These are phyloP conservation scores for Phytophthora quininea DNA, from an alignment of 352 stramenopile species.

Conservation along the genomic window DNA sequence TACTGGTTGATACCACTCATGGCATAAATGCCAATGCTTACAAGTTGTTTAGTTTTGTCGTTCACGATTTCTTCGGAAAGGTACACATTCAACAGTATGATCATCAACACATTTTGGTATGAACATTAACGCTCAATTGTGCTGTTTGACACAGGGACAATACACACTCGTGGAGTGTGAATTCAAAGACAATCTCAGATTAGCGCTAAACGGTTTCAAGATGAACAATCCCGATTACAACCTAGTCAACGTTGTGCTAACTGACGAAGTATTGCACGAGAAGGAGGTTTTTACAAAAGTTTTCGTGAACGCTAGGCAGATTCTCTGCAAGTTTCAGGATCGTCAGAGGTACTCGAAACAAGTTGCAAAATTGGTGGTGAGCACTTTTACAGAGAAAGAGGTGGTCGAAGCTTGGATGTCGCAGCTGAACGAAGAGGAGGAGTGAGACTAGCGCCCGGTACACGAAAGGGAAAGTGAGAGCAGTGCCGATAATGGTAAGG, in stretches of 20 bases:
- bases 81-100: neutral
- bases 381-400: neutral
- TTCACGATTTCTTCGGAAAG: neutral
- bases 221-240: constrained; percentile 10
- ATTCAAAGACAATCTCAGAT: constrained; percentile 7
- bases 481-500: no score
- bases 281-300: constrained; percentile 9
- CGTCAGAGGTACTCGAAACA: neutral
- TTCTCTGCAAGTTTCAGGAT: constrained; percentile 4
- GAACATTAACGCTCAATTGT: no score
- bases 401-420: constrained; percentile 1
- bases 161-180: constrained; percentile 12
- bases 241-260: constrained; percentile 10
- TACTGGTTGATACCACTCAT: constrained; percentile 20
- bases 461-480: no score
- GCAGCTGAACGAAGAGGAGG: neutral
- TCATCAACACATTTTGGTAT: no score
- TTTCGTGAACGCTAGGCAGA: constrained; percentile 7
- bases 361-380: neutral
- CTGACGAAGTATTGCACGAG: constrained; percentile 16
- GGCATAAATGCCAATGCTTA: constrained; percentile 15
- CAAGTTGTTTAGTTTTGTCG: constrained; percentile 15
- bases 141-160: constrained; percentile 1
- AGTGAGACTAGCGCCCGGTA: no score
- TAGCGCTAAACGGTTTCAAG: constrained; percentile 7